Base-by-base conservation (phyloP, 768 basidiomycete genomes). In the Dacryopinax primogenitus region DNA sequence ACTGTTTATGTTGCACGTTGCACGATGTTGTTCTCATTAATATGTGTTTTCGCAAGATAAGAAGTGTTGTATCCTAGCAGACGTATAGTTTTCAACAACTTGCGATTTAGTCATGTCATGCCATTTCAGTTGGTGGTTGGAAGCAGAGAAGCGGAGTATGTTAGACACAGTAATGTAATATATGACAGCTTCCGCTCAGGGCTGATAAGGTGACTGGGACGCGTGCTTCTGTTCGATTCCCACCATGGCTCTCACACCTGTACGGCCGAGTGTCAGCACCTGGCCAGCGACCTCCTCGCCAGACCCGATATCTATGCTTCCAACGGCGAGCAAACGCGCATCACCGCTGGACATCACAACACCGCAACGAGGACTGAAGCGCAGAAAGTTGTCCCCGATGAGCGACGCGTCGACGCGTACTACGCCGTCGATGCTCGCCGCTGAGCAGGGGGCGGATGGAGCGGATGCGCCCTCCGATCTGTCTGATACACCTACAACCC, bases 171-270 rank as follows among this genome's bases (percentile, higher is more conserved):
- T n/a, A n/a, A n/a, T 30, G 51, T 21, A 58, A 58, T 58, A 30
- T 58, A 58, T 30, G 51, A 58, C 6, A 58, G 51, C 51, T 58
- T 58, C 51, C 51, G 51, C 41, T 44, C 41, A 44, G 41, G 41
- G 41, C 41, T 11, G 13, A 15, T 23, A 6, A 58, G 41, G 9
- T 58, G 11, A 58, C 51, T 58, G 51, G 12, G 32, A 58, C 51
- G 51, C 51, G 51, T 58, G 13, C 45, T 47, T 30, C 51, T 11
- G 32, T 21, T 30, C 4, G 12, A 39, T 39, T 11, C 51, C 11
- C 13, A 58, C 26, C 30, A 58, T 58, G 51, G 51, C 51, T 58
- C 51, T 58, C 51, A 58, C 51, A 11, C 51, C 51, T 23, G 3
- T 9, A 3, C 51, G 51, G 26, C 51, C 26, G 7, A 30, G 45